Conservation (phyloP, 1,284 basidiomycete genomes). For the Ceratobasidium sp. region DNA sequence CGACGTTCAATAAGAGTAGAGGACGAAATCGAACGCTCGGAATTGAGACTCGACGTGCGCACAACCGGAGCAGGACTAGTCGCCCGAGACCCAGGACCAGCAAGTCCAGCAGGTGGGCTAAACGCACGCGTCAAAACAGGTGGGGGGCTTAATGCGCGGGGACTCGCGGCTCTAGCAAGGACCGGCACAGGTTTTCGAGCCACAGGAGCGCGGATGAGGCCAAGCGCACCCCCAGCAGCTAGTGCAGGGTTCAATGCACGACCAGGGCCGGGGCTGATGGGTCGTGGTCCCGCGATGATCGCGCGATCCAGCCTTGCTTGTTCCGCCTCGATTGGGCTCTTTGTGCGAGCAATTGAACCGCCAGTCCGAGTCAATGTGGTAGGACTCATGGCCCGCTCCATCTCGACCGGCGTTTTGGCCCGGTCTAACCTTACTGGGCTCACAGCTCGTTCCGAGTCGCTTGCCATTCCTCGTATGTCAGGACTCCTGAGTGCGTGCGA, state of each 20-base stretch:
- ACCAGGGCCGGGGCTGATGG: conserved; percentile 32
- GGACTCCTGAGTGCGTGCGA: conserved; percentile 61
- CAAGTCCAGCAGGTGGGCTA: conserved; percentile 37
- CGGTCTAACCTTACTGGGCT: conserved; percentile 17
- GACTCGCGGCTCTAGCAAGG: conserved; percentile 19
- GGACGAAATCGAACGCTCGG: not conserved
- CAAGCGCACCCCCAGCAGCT: not conserved
- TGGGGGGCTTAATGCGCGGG: conserved; percentile 26
- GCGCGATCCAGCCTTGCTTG: conserved; percentile 33
- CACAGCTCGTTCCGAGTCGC: conserved; percentile 42
- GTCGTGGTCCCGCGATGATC: conserved; percentile 17
- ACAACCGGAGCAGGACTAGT: conserved; percentile 21
- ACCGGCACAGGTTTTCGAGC: conserved; percentile 38
- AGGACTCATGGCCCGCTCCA: conserved; percentile 24
- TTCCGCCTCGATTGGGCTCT: conserved; percentile 35
- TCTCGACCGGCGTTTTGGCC: conserved; percentile 23
- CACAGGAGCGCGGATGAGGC: conserved; percentile 21
- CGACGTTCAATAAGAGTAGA: conserved; percentile 13
- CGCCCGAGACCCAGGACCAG: not conserved
- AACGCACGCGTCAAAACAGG: conserved; percentile 14
- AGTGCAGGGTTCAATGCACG: conserved; percentile 38
- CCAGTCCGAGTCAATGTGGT: conserved; percentile 6
- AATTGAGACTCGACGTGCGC: conserved; percentile 26
- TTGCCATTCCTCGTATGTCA: conserved; percentile 37
- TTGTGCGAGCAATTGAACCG: conserved; percentile 21